A percentile compares a stretch with the other conserved stretches of the same genome.
phyloP scores from a whole-genome alignment of 306 rosid genomes.

The Vigna unguiculata region DNA sequence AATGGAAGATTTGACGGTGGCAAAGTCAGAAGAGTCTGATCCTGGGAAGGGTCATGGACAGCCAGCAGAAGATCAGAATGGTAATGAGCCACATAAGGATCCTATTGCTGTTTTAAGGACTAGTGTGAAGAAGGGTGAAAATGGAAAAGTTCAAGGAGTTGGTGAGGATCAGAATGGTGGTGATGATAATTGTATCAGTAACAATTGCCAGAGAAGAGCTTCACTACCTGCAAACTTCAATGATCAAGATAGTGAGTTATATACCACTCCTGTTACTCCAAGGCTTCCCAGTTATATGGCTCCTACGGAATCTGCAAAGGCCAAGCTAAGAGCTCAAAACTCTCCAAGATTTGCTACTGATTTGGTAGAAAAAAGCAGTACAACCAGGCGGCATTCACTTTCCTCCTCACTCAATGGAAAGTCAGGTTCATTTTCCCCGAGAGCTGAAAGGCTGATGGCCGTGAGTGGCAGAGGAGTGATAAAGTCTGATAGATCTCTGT shows the following conservation, averaged over 20 bases:
- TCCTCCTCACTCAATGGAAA: conserved; percentile 50
- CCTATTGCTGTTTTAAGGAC: conserved; percentile 34
- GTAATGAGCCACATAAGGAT: conserved; percentile 25
- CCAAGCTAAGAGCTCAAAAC: conserved; percentile 63
- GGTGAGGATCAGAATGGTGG: conserved; percentile 44
- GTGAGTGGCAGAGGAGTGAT: conserved; percentile 51
- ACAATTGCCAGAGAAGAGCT: conserved; percentile 57
- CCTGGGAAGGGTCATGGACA: conserved; percentile 40
- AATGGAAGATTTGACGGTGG: conserved; percentile 35
- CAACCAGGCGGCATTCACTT: conserved; percentile 63
- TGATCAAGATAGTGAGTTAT: conserved; percentile 52
- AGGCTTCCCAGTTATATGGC: conserved; percentile 70
- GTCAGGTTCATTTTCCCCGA: conserved; percentile 55
- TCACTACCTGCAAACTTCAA: conserved; percentile 57
- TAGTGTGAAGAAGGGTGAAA: conserved; percentile 36
- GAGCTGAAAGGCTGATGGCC: conserved; percentile 45
- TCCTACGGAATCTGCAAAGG: conserved; percentile 73
- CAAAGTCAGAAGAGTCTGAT: conserved; percentile 37
- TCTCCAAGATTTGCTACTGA: conserved; percentile 53
- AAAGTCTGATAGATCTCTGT: conserved; percentile 49
- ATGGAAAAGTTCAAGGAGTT: conserved; percentile 40
- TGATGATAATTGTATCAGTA: conserved; percentile 45
- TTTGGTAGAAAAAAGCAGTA: conserved; percentile 47
- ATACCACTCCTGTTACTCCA: conserved; percentile 42
- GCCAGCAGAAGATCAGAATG: conserved; percentile 40